Conservation (phyloP, 257 asterid species). For the Haberlea rhodopensis region DNA sequence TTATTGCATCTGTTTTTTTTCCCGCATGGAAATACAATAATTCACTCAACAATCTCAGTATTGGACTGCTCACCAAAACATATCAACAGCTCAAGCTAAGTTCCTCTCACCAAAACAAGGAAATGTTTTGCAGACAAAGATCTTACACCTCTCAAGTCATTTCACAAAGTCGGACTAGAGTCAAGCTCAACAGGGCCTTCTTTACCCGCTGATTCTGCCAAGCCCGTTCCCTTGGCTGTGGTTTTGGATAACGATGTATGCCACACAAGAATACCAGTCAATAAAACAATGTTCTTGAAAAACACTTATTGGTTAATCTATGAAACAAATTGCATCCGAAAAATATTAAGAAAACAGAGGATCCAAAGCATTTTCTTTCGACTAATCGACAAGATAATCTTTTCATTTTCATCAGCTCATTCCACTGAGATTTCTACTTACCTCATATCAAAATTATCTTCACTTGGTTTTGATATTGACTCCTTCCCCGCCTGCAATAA, state of each 20-base stretch:
- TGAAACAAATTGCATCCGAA: neutral
- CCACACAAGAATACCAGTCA: neutral
- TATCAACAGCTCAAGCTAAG: neutral
- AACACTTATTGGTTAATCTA: neutral
- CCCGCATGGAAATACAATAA: neutral
- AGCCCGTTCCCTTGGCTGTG: conserved; percentile 19
- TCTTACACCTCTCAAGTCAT: conserved; percentile 18
- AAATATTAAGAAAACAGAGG: neutral
- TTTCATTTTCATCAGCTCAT: no score
- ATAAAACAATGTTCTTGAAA: no score
- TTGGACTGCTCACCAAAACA: neutral
- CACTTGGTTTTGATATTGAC: conserved; percentile 61
- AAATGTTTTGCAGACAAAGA: no score
- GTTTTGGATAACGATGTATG: no score
- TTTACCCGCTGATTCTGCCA: conserved; percentile 34
- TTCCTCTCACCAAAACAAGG: neutral
- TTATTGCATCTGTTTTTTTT: neutral
- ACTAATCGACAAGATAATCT: neutral
- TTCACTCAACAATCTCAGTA: neutral
- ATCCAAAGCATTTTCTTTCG: neutral
- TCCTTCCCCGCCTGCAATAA: conserved; percentile 73
- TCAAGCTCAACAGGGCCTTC: conserved; percentile 49
- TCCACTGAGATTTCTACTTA: neutral
- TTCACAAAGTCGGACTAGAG: conserved; percentile 47
- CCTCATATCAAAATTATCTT: neutral